These are phyloP conservation scores for Isatis tinctoria DNA, from an alignment of 345 rosid species.

Conservation along the genomic window DNA sequence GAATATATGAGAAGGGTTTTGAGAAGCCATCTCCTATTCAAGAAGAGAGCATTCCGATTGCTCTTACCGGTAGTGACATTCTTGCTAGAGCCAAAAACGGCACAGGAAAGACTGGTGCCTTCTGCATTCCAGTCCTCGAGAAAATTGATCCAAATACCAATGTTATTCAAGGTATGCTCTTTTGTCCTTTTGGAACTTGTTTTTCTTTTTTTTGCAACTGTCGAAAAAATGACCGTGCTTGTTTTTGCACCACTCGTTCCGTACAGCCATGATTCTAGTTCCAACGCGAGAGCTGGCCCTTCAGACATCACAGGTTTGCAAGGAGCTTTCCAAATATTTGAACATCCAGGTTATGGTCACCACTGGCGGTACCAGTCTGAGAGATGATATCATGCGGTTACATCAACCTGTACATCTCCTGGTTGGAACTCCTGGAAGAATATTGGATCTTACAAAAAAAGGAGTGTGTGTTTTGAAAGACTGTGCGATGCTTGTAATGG, in stretches of 20 bases:
- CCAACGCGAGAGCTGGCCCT: slow-evolving; percentile 98
- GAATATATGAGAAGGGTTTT: slow-evolving; percentile 97
- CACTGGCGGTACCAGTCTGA: slow-evolving; percentile 98
- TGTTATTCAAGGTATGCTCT: slow-evolving; percentile 79
- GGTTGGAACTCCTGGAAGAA: slow-evolving; percentile 99
- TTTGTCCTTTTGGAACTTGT: background rate
- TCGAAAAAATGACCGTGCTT: background rate
- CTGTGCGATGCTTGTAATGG: slow-evolving; percentile 97
- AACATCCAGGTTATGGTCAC: slow-evolving; percentile 97
- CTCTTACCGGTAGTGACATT: slow-evolving; percentile 97
- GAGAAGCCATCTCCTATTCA: slow-evolving; percentile 99
- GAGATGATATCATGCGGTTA: slow-evolving; percentile 98
- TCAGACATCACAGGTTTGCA: slow-evolving; percentile 98
- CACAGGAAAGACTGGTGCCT: slow-evolving; percentile 98
- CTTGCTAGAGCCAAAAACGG: slow-evolving; percentile 99
- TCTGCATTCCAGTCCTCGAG: slow-evolving; percentile 96
- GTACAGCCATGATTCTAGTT: slow-evolving; percentile 87
- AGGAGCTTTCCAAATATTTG: slow-evolving; percentile 96
- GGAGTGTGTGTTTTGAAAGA: slow-evolving; percentile 95
- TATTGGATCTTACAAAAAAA: slow-evolving; percentile 89
- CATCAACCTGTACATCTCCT: slow-evolving; percentile 97
- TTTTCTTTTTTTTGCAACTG: background rate
- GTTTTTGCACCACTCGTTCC: background rate
- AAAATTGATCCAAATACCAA: slow-evolving; percentile 93
- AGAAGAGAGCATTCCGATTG: slow-evolving; percentile 99